A percentile compares a stretch with the other conserved stretches of the same genome.
These are phyloP conservation scores for Sphagnum magellanicum DNA, from an alignment of 228 moss, liverwort and hornwort species.

Conservation along the genomic window DNA sequence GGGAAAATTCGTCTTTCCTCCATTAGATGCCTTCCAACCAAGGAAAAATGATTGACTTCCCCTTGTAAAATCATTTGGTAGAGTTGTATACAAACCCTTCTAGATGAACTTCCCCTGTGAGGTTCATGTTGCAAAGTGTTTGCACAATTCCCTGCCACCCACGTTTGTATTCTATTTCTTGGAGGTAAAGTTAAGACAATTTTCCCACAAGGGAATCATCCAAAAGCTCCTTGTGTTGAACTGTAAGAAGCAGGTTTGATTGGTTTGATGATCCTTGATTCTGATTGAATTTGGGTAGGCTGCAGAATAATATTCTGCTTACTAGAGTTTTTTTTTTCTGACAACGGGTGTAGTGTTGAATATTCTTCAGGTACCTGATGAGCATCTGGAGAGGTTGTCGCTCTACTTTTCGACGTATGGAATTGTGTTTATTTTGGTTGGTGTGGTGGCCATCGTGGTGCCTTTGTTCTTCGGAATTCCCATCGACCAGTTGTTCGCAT, in stretches of 20 bases:
- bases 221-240: background rate
- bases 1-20: no score
- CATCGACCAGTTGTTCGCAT: slow-evolving; percentile 45
- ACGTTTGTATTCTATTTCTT: no score
- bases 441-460: slow-evolving; percentile 38
- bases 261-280: background rate
- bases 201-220: background rate
- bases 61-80: no score
- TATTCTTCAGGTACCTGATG: slow-evolving; percentile 42
- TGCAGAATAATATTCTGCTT: background rate
- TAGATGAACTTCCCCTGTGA: no score
- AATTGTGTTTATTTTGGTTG: slow-evolving; percentile 43
- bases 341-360: background rate
- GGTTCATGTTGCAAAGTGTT: no score
- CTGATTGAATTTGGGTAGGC: background rate
- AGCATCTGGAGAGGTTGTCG: slow-evolving; percentile 56
- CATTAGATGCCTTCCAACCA: background rate
- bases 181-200: no score
- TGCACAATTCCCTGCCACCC: no score
- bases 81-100: no score
- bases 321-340: background rate
- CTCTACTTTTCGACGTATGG: slow-evolving; percentile 71
- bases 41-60: background rate
- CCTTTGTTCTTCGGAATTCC: slow-evolving; percentile 53
- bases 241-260: background rate